A percentile compares a stretch with the other conserved stretches of the same genome.
These are phyloP conservation scores for Thermomucor indicae-seudaticae DNA, from an alignment of 371 early-diverging fungal genomes.

Conservation along the genomic window DNA sequence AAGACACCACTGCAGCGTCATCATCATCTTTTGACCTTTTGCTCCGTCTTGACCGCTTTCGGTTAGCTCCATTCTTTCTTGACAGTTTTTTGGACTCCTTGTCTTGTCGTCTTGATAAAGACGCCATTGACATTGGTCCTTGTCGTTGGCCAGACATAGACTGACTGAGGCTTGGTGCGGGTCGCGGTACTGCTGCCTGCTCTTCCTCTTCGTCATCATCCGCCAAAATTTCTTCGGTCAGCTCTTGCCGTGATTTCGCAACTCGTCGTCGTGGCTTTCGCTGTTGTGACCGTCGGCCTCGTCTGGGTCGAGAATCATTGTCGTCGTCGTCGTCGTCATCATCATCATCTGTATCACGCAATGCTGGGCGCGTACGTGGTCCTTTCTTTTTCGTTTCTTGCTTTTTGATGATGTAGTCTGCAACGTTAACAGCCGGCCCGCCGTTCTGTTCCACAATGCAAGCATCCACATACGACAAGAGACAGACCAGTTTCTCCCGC, in stretches of 20 bases:
- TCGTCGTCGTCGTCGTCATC: constrained; percentile 4
- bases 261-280: neutral
- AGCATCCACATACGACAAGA: constrained; percentile 45
- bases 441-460: constrained; percentile 45
- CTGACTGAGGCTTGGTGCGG: neutral
- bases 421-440: constrained; percentile 36
- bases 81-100: constrained; percentile 1
- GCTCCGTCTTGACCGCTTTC: constrained; percentile 2
- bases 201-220: constrained; percentile 5
- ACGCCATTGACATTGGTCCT: constrained; percentile 42
- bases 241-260: constrained; percentile 1
- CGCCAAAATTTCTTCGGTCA: constrained; percentile 9
- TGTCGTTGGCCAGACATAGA: neutral
- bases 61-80: neutral
- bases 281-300: constrained; percentile 1
- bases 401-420: constrained; percentile 26
- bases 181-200: neutral
- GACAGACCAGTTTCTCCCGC: constrained; percentile 37
- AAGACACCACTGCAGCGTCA: constrained; percentile 2
- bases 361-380: neutral
- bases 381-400: constrained; percentile 14
- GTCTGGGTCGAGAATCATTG: neutral
- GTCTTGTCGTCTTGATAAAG: constrained; percentile 21
- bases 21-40: constrained; percentile 1
- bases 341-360: constrained; percentile 12